Base-by-base conservation (phyloP, 768 basidiomycete genomes). In the Cystofilobasidium ferigula region DNA sequence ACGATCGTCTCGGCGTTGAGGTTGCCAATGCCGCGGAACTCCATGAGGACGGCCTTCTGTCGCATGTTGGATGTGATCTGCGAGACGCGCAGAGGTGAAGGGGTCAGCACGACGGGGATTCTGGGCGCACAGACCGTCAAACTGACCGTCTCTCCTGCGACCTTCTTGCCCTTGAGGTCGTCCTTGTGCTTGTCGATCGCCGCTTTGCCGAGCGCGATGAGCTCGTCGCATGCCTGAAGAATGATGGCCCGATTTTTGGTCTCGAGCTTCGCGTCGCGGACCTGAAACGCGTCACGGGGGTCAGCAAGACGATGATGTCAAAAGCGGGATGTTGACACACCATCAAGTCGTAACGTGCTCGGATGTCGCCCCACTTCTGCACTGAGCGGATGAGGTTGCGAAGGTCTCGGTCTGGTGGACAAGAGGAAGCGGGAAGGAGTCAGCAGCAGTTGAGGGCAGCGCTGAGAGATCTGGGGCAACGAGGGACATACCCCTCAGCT, bases 1-100 rank as follows among this genome's bases (percentile, higher is more conserved):
- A 95, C 82, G 58, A 97, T 87, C 0, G 95, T 98, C 76, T 98
- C 95, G 16, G 95, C 95, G 74, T 99, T 99, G 80, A 99, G 89
- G 72, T 89, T 91, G 69, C 86, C 81, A 61, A 97, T 90, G 57
- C 85, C 86, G 69, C 88, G 84, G 79, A 86, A 95, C 26, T 86
- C 85, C 71, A 98, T 88, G 47, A 99, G 82, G 51, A 98, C 89
- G 0, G 95, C 95, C 76, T 97, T 97, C 81, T 91, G 92, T 78
- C 94, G 93, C 78, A 93, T 87, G 5, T 89, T 88, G 70, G 90
- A 89, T 22, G 87, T 88, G 75, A 94, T 80, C 65, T 67, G 51
- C n/a, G 40, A 57, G 38, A 18, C 13, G 13, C 26, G 54, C 28
- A 9, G 38, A 32, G n/a, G 24, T 24, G 20, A 13, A 16, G 13